Percentiles rank a stretch among this genome's conserved stretches.
These are phyloP conservation scores for Fraxinus americana DNA, from an alignment of 257 asterid genomes.

Conservation along the genomic window DNA sequence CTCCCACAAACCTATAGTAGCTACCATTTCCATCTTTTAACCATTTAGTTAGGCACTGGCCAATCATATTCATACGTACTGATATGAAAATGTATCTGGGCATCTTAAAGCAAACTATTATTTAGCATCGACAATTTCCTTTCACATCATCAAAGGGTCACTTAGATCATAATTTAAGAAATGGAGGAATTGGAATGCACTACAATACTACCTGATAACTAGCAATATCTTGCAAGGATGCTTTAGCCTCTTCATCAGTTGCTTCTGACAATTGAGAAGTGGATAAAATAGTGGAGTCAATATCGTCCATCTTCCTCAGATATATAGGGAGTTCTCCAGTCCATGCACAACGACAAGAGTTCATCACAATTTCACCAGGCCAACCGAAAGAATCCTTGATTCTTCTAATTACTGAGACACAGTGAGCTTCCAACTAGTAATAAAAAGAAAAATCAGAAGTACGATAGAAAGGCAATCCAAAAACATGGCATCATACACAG, in stretches of 20 bases:
- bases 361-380: slow-evolving; percentile 65
- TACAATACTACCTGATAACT: slow-evolving; percentile 79
- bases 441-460: slow-evolving; percentile 22
- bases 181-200: not conserved
- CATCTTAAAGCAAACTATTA: slow-evolving; percentile 2
- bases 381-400: slow-evolving; percentile 66
- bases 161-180: slow-evolving; percentile 1
- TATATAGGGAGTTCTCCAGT: slow-evolving; percentile 66
- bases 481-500: not conserved
- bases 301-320: slow-evolving; percentile 41
- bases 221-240: slow-evolving; percentile 66
- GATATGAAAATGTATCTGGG: not conserved
- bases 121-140: not conserved
- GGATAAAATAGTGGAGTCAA: slow-evolving; percentile 39
- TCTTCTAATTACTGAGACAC: slow-evolving; percentile 53
- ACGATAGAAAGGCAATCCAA: not conserved
- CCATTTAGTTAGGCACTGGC: not conserved
- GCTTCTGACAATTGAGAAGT: slow-evolving; percentile 34
- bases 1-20: not conserved
- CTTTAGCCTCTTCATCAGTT: slow-evolving; percentile 58
- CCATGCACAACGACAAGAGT: slow-evolving; percentile 54
- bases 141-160: not conserved
- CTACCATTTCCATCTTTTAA: not conserved
- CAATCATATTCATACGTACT: not conserved
- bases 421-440: slow-evolving; percentile 60